These are phyloP conservation scores for Diaporthe vexans DNA, from an alignment of 2,329 filamentous ascomycete species.

Conservation along the genomic window DNA sequence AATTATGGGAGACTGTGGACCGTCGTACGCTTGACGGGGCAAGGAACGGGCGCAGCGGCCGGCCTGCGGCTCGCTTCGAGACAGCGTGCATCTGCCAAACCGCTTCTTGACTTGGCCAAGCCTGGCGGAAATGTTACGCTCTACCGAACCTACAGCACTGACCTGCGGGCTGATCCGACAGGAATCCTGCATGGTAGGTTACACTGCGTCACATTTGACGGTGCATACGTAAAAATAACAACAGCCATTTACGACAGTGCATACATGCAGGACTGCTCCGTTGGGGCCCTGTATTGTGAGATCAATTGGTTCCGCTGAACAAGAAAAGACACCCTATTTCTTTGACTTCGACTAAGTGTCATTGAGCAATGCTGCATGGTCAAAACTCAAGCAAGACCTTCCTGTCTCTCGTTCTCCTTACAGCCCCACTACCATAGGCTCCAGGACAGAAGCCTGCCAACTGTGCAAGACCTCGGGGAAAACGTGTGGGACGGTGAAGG, in stretches of 20 bases:
- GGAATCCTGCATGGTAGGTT: neutral
- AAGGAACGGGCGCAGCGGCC: neutral
- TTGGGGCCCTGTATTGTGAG: neutral
- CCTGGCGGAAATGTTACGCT: neutral
- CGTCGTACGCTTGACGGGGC: neutral
- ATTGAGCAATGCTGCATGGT: neutral
- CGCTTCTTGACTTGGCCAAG: neutral
- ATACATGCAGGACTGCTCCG: neutral
- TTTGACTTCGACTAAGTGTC: neutral
- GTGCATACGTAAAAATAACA: neutral
- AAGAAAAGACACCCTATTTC: neutral
- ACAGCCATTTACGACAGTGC: neutral
- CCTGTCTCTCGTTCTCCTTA: too few relatives aligned
- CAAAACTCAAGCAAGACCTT: neutral
- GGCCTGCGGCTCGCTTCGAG: conserved; percentile 12
- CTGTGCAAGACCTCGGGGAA: too few relatives aligned
- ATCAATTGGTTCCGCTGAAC: neutral
- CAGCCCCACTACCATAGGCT: too few relatives aligned
- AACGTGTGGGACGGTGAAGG: too few relatives aligned
- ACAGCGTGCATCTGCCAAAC: neutral
- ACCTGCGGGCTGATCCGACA: neutral
- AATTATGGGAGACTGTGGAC: neutral
- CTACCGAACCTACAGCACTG: neutral
- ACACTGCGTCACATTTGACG: neutral
- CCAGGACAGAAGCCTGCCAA: too few relatives aligned